phyloP scores from a whole-genome alignment of 441 rosid species.

The Jatropha multifida region DNA sequence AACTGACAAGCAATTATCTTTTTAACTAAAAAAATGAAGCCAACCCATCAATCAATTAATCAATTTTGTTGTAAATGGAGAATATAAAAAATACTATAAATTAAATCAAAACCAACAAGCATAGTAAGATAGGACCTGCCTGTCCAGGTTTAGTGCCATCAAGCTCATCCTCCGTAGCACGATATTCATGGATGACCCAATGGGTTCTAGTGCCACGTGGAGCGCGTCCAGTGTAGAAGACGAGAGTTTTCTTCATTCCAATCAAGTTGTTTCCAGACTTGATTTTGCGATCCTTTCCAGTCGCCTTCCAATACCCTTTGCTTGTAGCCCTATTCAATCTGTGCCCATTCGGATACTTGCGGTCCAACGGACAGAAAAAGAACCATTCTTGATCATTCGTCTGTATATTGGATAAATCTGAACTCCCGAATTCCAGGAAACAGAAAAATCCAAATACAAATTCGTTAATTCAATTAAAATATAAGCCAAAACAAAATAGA shows the following conservation, averaged over 20 bases:
- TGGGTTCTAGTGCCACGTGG: constrained; percentile 61
- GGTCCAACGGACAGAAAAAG: constrained; percentile 82
- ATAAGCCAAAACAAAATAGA: neutral
- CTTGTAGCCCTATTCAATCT: constrained; percentile 76
- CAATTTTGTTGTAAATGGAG: neutral
- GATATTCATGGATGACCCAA: constrained; percentile 94
- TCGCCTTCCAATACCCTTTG: constrained; percentile 90
- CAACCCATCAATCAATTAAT: neutral
- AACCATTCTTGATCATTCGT: constrained; percentile 75
- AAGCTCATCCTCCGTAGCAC: constrained; percentile 66
- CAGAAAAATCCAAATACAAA: neutral
- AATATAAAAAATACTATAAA: neutral
- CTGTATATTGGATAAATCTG: constrained; percentile 54
- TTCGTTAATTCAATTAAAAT: neutral
- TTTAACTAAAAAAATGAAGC: no score
- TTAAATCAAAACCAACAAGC: neutral
- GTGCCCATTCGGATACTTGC: constrained; percentile 73
- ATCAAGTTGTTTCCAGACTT: constrained; percentile 53
- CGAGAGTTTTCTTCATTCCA: constrained; percentile 85
- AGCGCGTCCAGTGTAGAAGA: constrained; percentile 76
- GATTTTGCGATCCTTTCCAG: constrained; percentile 77
- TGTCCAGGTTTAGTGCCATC: constrained; percentile 78
- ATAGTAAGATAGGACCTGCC: constrained; percentile 32
- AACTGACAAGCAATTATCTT: no score
- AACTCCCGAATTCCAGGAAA: neutral